These are phyloP conservation scores for Trichoderma erinaceum DNA, from an alignment of 495 filamentous ascomycete genomes.

Conservation along the genomic window DNA sequence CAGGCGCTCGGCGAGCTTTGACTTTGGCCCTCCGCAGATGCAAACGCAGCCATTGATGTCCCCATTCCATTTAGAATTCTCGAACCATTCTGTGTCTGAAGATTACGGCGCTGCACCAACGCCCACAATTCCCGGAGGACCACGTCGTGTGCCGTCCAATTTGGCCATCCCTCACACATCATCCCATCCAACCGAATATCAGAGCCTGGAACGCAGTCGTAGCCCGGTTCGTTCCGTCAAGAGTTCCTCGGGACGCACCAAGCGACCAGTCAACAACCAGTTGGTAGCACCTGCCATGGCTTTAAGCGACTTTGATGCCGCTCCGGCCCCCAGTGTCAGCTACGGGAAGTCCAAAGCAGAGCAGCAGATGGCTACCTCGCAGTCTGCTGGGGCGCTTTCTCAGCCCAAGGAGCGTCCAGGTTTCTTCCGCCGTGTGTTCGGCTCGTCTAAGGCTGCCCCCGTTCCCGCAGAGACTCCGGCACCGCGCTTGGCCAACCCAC, in stretches of 20 bases:
- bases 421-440: slow-evolving; percentile 88
- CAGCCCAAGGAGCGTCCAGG: slow-evolving; percentile 65
- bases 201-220: slow-evolving; percentile 48
- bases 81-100: slow-evolving; percentile 27
- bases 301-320: slow-evolving; percentile 37
- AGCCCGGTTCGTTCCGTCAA: slow-evolving; percentile 57
- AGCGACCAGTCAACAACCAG: slow-evolving; percentile 23
- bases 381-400: slow-evolving; percentile 27
- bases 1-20: slow-evolving; percentile 32
- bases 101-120: slow-evolving; percentile 81
- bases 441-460: slow-evolving; percentile 42
- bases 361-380: slow-evolving; percentile 18
- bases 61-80: slow-evolving; percentile 12
- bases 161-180: slow-evolving; percentile 33
- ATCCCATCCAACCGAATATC: slow-evolving; percentile 29
- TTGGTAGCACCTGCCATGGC: slow-evolving; percentile 25
- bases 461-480: slow-evolving; percentile 18
- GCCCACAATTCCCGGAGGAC: slow-evolving; percentile 78
- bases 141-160: slow-evolving; percentile 49
- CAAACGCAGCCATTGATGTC: background rate
- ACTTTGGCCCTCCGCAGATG: slow-evolving; percentile 17
- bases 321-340: slow-evolving; percentile 48
- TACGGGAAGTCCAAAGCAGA: slow-evolving; percentile 48
- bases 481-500: slow-evolving; percentile 13
- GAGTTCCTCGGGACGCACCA: slow-evolving; percentile 40